Evolutionary conservation across 768 basidiomycete genomes (phyloP).

Genomic region (Leccinellum luteum): DNA sequence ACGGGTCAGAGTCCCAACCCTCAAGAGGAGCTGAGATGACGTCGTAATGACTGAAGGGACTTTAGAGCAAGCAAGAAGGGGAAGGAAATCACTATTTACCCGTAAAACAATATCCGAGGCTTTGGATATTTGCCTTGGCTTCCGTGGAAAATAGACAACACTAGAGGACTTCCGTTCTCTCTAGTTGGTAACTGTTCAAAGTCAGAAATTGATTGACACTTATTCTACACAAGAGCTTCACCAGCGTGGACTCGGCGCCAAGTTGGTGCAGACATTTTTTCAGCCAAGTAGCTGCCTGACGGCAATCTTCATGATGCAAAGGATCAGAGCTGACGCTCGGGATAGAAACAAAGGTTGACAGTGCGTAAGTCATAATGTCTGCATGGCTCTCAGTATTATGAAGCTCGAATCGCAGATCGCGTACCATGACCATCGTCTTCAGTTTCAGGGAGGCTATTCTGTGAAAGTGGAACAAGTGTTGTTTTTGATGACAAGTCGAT

Average conservation of each 20-base stretch:
- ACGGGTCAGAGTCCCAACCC: slow-evolving; percentile 85
- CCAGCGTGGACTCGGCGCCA: slow-evolving; percentile 78
- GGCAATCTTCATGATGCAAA: slow-evolving; percentile 77
- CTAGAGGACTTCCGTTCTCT: slow-evolving; percentile 80
- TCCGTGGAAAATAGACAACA: slow-evolving; percentile 84
- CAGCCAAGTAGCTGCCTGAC: slow-evolving; percentile 92
- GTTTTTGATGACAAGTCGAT: slow-evolving; percentile 30
- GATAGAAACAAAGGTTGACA: slow-evolving; percentile 84
- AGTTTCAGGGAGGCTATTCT: slow-evolving; percentile 3
- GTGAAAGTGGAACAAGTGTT: not conserved
- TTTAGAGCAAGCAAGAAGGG: not conserved
- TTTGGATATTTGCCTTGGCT: slow-evolving; percentile 54
- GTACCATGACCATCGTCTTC: slow-evolving; percentile 24
- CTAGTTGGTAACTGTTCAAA: slow-evolving; percentile 65
- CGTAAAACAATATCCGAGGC: slow-evolving; percentile 87
- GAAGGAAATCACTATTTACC: slow-evolving; percentile 40
- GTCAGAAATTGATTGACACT: not conserved
- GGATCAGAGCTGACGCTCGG: slow-evolving; percentile 78
- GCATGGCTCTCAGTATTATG: slow-evolving; percentile 1
- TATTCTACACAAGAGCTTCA: slow-evolving; percentile 32
- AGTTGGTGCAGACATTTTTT: slow-evolving; percentile 85
- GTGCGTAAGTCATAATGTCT: slow-evolving; percentile 76
- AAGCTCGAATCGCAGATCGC: not conserved
- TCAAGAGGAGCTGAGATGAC: slow-evolving; percentile 79
- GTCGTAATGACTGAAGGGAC: slow-evolving; percentile 77